These are phyloP conservation scores for Cyberlindnera samutprakarnensis DNA, from an alignment of 805 yeast genomes.

Conservation along the genomic window DNA sequence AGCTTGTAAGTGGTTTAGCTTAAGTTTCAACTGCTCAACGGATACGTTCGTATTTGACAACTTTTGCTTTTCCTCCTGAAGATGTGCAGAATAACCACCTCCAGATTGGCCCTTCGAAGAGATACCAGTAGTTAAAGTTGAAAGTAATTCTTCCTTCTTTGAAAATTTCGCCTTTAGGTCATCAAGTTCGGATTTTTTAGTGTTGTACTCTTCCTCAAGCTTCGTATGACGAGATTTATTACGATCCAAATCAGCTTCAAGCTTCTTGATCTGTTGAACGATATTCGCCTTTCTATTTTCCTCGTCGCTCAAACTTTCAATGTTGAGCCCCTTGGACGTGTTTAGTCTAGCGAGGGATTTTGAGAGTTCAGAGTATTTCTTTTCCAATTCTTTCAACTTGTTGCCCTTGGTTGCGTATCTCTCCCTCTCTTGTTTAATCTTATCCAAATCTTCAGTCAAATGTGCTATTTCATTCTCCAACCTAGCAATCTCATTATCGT, in stretches of 20 bases:
- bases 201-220: conserved; percentile 38
- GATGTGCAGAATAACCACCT: conserved; percentile 71
- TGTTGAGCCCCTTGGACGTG: conserved; percentile 54
- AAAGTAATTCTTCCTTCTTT: conserved; percentile 69
- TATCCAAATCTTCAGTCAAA: conserved; percentile 53
- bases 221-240: conserved; percentile 31
- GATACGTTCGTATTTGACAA: conserved; percentile 45
- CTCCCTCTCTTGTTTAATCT: conserved; percentile 44
- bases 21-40: conserved; percentile 53
- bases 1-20: conserved; percentile 45
- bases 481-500: conserved; percentile 37
- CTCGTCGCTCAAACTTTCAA: conserved; percentile 54
- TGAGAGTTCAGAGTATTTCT: conserved; percentile 43
- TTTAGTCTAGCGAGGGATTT: conserved; percentile 61
- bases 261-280: conserved; percentile 26
- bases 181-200: conserved; percentile 36
- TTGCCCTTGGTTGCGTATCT: conserved; percentile 55
- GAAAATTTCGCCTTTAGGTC: conserved; percentile 39
- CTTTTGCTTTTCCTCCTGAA: conserved; percentile 52
- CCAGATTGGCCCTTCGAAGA: conserved; percentile 70
- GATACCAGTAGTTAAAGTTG: conserved; percentile 83
- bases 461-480: conserved; percentile 47
- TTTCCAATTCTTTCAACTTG: conserved; percentile 51
- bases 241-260: conserved; percentile 27
- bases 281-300: conserved; percentile 26